Conservation (phyloP, 2,329 filamentous ascomycete species). For the Fusarium proliferatum region DNA sequence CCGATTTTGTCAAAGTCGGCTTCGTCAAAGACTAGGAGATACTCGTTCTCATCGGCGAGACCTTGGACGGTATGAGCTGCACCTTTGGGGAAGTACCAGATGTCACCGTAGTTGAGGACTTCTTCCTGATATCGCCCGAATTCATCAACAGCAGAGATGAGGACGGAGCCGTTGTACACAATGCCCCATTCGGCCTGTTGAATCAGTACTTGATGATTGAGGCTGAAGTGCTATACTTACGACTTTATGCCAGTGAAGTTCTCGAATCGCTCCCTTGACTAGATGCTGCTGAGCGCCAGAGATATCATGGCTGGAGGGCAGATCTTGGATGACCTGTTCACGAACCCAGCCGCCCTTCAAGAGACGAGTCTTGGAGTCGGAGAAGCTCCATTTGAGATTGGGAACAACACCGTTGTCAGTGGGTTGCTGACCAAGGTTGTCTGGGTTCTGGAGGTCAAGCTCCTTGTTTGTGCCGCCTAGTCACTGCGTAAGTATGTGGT, state of each 20-base stretch:
- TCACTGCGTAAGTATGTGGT: neutral
- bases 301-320: slow-evolving; percentile 74
- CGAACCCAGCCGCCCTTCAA: slow-evolving; percentile 74
- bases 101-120: slow-evolving; percentile 69
- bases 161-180: slow-evolving; percentile 66
- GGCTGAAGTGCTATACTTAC: slow-evolving; percentile 52
- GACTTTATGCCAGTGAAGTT: slow-evolving; percentile 76
- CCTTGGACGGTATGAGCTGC: slow-evolving; percentile 72
- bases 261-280: slow-evolving; percentile 72
- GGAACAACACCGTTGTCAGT: slow-evolving; percentile 73
- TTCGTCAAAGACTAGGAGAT: slow-evolving; percentile 73
- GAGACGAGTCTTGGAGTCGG: slow-evolving; percentile 71
- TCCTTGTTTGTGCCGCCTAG: slow-evolving; percentile 70
- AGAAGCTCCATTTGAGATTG: slow-evolving; percentile 77
- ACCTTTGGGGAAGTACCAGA: slow-evolving; percentile 77
- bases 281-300: slow-evolving; percentile 76
- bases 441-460: slow-evolving; percentile 71
- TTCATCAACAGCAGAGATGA: slow-evolving; percentile 71
- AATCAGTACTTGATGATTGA: rapidly evolving
- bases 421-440: slow-evolving; percentile 69
- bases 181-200: slow-evolving; percentile 73
- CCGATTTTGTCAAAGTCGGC: slow-evolving; percentile 73
- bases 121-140: slow-evolving; percentile 66
- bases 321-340: slow-evolving; percentile 73
- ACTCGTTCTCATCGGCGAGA: slow-evolving; percentile 74